These are phyloP conservation scores for Inosperma sp. DNA, from an alignment of 768 basidiomycete species.

Conservation along the genomic window DNA sequence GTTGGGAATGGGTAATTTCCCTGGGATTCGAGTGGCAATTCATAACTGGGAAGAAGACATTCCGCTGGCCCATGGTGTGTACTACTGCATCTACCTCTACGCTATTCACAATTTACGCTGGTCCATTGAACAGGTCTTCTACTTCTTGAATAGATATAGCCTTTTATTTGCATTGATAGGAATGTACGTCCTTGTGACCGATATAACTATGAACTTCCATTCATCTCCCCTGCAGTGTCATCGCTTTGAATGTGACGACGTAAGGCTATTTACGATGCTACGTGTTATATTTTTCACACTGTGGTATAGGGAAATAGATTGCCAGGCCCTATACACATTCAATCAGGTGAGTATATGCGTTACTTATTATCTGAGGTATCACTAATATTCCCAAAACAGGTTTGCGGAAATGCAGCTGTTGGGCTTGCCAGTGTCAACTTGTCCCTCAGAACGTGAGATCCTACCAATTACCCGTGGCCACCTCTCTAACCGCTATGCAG, in stretches of 20 bases:
- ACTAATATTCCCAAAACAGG: conserved; percentile 21
- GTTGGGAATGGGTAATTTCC: no score
- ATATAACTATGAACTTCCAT: conserved; percentile 2
- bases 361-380: neutral
- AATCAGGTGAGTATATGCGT: conserved; percentile 41
- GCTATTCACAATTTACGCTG: no score
- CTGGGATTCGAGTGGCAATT: no score
- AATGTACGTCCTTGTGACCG: conserved; percentile 45
- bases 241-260: conserved; percentile 52
- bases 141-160: conserved; percentile 65
- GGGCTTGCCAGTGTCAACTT: conserved; percentile 71
- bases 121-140: conserved; percentile 45
- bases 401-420: conserved; percentile 59
- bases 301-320: conserved; percentile 45
- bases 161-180: conserved; percentile 62
- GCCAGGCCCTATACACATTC: conserved; percentile 66
- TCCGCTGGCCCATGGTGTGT: conserved; percentile 64
- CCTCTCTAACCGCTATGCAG: conserved; percentile 28
- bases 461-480: conserved; percentile 1
- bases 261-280: conserved; percentile 30
- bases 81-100: no score
- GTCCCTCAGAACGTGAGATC: conserved; percentile 58
- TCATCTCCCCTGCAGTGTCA: conserved; percentile 35
- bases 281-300: conserved; percentile 1
- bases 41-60: conserved; percentile 49